A percentile compares a stretch with the other conserved stretches of the same genome.
Conservation (phyloP, 768 basidiomycete genomes). For the Collybia nuda region DNA sequence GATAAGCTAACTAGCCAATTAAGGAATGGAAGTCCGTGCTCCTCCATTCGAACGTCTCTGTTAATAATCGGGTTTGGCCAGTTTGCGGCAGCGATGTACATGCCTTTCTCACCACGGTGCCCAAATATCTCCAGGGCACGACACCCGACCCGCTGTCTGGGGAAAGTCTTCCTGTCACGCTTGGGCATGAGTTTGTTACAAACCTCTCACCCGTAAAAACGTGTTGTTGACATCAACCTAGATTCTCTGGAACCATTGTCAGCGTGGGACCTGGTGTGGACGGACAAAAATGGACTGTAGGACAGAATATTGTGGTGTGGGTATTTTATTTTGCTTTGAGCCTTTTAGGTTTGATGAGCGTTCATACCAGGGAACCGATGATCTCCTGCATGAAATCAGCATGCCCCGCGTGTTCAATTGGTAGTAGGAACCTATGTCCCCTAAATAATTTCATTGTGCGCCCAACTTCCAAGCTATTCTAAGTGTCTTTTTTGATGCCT, state of each 20-base stretch:
- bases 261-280: slow-evolving; percentile 33
- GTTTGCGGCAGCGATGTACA: slow-evolving; percentile 52
- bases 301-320: slow-evolving; percentile 33
- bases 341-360: not conserved
- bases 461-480: slow-evolving; percentile 2
- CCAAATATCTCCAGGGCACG: slow-evolving; percentile 28
- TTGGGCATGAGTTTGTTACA: slow-evolving; percentile 43
- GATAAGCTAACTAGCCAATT: not conserved
- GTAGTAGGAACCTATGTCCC: slow-evolving; percentile 33
- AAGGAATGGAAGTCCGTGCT: slow-evolving; percentile 31
- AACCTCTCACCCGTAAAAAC: not conserved
- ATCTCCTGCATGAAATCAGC: slow-evolving; percentile 34
- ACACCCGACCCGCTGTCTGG: slow-evolving; percentile 35
- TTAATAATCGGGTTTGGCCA: slow-evolving; percentile 5
- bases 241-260: slow-evolving; percentile 34
- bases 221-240: slow-evolving; percentile 1
- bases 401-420: slow-evolving; percentile 32
- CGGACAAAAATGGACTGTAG: slow-evolving; percentile 26
- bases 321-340: slow-evolving; percentile 6
- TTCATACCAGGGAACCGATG: slow-evolving; percentile 36
- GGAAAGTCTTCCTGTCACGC: slow-evolving; percentile 37
- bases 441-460: slow-evolving; percentile 33
- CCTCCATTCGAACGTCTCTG: not conserved
- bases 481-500: not conserved
- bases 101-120: slow-evolving; percentile 29